Percentiles rank a stretch among this genome's conserved stretches.
Conservation (phyloP, 2,329 filamentous ascomycete genomes). For the Neurospora crassa region DNA sequence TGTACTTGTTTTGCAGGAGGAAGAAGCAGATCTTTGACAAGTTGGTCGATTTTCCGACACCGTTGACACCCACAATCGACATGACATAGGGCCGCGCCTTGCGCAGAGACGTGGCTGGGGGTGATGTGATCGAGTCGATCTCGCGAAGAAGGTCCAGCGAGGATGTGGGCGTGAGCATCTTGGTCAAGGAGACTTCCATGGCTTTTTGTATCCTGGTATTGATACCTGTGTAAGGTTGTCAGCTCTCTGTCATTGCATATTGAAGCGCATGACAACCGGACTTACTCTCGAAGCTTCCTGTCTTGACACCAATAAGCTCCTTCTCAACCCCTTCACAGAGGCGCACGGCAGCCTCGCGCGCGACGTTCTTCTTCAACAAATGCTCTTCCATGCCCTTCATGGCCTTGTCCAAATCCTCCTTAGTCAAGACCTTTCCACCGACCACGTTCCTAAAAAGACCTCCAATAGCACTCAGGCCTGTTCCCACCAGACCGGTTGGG, state of each 20-base stretch:
- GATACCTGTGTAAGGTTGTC: conserved; percentile 39
- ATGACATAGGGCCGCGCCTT: conserved; percentile 83
- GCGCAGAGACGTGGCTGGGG: conserved; percentile 52
- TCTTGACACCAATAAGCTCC: conserved; percentile 84
- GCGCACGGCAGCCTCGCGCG: conserved; percentile 83
- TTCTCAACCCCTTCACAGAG: conserved; percentile 86
- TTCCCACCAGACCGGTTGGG: conserved; percentile 60
- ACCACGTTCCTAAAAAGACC: conserved; percentile 91
- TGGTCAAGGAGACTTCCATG: conserved; percentile 85
- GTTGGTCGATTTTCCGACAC: conserved; percentile 96
- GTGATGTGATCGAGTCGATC: conserved; percentile 69
- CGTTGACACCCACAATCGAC: conserved; percentile 96
- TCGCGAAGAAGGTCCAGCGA: conserved; percentile 91
- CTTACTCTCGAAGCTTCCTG: conserved; percentile 73
- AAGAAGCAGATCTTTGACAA: conserved; percentile 98
- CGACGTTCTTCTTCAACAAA: conserved; percentile 89
- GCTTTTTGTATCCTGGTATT: conserved; percentile 74
- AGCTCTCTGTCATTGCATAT: conserved; percentile 19
- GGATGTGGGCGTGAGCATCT: conserved; percentile 91
- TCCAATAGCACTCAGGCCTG: conserved; percentile 72
- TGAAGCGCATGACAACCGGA: conserved; percentile 3
- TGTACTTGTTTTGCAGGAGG: conserved; percentile 92
- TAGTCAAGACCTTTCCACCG: conserved; percentile 84
- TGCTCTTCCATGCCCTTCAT: conserved; percentile 96
- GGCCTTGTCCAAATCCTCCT: conserved; percentile 81